Evolutionary conservation across 2,329 filamentous ascomycete species (phyloP), one percentile per base, ranked within the genome.

Genomic region (Hypoxylon sp.): DNA sequence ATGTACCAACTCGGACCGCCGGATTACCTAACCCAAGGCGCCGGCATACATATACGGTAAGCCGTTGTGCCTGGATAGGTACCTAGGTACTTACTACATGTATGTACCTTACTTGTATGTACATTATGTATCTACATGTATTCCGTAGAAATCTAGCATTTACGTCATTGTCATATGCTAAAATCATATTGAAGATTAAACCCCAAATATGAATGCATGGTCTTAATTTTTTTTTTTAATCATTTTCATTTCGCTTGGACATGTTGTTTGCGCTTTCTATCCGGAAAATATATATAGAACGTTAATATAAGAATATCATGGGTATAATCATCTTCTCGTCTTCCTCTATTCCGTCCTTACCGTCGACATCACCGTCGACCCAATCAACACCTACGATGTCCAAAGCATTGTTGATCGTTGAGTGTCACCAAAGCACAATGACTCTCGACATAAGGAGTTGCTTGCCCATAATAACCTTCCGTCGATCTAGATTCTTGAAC

Each of bases 161-260:
- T 71, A 67, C 69, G 69, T 71, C 69, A 71, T 71, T 55, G 59
- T 71, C 69, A 71, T 71, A 69, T 71, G 69, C 66, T 59, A 71
- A 66, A 66, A 37, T 37, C n/a, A 35, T 8, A n/a, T 33, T 9
- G 42, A 26, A 26, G n/a, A 58, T 35, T 3, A 10, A 55, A 24
- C 22, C 24, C 14, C 22, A 33, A 17, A 24, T 37, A 39, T 39
- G n/a, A 19, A 35, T 22, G 37, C 22, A 22, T 52, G 1, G n/a
- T 52, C 17, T 10, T 2, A 13, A n/a, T n/a, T 35, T 33, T 51
- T 51, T 3, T 14, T 48, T 44, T 26, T 29, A 10, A 11, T 35
- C 0, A 14, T 5, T 37, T n/a, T 5, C 17, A 11, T 22, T 17
- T 52, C 47, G 6, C 42, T 47, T 52, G 14, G 10, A 59, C 17